Percentiles rank a stretch among this genome's conserved stretches.
Conservation (phyloP, 1,284 basidiomycete species). For the Filobasidium uniguttulatum region DNA sequence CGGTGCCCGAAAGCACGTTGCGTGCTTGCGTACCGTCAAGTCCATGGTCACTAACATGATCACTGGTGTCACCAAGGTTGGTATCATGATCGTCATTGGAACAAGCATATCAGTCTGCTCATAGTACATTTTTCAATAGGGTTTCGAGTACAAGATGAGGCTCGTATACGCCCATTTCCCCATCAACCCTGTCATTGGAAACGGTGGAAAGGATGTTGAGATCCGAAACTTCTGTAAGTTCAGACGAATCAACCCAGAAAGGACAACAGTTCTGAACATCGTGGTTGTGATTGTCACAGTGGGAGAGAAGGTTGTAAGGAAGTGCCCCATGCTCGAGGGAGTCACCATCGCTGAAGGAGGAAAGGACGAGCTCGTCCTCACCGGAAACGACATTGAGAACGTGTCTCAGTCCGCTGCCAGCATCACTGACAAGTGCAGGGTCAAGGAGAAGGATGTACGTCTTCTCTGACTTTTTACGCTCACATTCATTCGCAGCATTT, state of each 20-base stretch:
- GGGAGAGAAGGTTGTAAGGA: constrained; percentile 65
- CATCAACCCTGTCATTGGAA: constrained; percentile 96
- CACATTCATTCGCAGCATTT: neutral
- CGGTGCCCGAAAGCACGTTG: constrained; percentile 95
- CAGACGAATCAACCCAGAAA: neutral
- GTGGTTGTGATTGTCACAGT: constrained; percentile 20
- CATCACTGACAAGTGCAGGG: constrained; percentile 84
- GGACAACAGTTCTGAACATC: neutral
- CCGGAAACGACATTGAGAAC: constrained; percentile 88
- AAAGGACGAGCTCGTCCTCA: constrained; percentile 88
- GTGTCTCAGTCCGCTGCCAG: constrained; percentile 94
- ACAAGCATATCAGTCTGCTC: neutral
- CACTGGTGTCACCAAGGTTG: constrained; percentile 72
- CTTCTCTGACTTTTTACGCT: neutral
- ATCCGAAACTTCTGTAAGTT: constrained; percentile 94
- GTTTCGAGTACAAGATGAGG: constrained; percentile 99
- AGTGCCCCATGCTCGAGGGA: constrained; percentile 84
- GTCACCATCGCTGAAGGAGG: constrained; percentile 76
- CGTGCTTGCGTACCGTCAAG: constrained; percentile 91
- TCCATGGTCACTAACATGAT: constrained; percentile 96
- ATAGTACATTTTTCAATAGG: constrained; percentile 34
- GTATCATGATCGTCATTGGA: neutral
- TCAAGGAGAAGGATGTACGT: constrained; percentile 80
- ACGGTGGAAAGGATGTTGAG: constrained; percentile 63
- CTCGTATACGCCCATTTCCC: constrained; percentile 99